A percentile compares a stretch with the other conserved stretches of the same genome.
Evolutionary conservation across 2,329 filamentous ascomycete genomes (phyloP).

Genomic region (Arthrinium phaeospermum): DNA sequence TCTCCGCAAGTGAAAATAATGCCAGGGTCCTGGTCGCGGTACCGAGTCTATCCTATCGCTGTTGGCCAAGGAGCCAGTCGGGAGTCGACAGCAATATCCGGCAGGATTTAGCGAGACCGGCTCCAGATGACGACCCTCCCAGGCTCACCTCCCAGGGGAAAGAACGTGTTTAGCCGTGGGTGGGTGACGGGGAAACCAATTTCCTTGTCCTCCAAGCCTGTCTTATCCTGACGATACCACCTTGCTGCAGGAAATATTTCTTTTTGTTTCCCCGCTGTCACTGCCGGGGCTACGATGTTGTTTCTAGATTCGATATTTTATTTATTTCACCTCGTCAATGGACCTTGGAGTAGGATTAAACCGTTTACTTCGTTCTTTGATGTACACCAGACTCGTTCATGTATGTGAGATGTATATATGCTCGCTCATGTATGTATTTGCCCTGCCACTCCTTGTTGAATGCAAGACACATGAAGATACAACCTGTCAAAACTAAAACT

Average conservation of each 20-base stretch:
- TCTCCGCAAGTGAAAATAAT: not conserved
- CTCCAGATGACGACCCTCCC: not conserved
- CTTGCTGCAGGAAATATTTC: not conserved
- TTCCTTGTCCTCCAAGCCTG: not conserved
- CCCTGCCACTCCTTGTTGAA: too few relatives aligned
- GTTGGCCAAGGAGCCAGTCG: not conserved
- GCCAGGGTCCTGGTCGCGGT: not conserved
- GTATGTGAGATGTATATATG: too few relatives aligned
- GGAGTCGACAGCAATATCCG: not conserved
- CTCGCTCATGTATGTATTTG: too few relatives aligned
- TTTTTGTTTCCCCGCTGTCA: not conserved
- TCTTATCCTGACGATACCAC: not conserved
- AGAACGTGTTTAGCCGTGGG: not conserved
- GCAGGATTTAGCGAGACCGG: not conserved
- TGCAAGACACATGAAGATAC: too few relatives aligned
- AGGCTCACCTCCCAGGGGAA: not conserved
- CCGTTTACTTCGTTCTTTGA: not conserved
- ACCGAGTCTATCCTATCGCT: not conserved
- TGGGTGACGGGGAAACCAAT: not conserved
- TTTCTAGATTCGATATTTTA: too few relatives aligned
- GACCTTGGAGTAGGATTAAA: not conserved
- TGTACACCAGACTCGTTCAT: not conserved
- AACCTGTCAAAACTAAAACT: too few relatives aligned
- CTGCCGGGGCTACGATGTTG: not conserved
- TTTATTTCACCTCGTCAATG: too few relatives aligned